Evolutionary conservation across 345 rosid species (phyloP), one percentile per base, ranked within the genome.

Genomic region (Turnera subulata): DNA sequence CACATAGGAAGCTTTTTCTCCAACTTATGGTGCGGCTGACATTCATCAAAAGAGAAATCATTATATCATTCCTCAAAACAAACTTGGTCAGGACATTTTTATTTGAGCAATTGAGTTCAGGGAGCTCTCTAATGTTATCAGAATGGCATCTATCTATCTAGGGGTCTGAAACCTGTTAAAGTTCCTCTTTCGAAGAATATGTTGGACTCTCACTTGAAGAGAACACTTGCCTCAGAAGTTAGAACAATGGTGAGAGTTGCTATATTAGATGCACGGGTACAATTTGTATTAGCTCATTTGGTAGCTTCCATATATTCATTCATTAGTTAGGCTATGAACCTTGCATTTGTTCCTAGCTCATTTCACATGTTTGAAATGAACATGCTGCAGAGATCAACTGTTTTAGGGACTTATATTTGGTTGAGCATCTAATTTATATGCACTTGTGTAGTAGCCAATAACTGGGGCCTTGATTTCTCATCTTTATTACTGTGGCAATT

Each of bases 81-180:
- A 87, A 76, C 93, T 93, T 70, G 99, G 97, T 62, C 88, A 81
- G 72, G 99, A 93, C 67, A 85, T 93, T 65, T 89, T 79, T 71
- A 76, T 93, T 46, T 82, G 92, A 51, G 82, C 90, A 50, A 75
- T 79, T 16, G 90, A 89, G 72, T 73, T 66, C 56, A 68, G 72
- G 70, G 91, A 88, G 35, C 71, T 69, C 26, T 68, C 80, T 8
- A 79, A 84, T 65, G 63, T 82, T 42, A 71, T 73, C 59, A 83
- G 79, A 73, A 83, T 93, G 96, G 89, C 96, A 61, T n/a, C n/a
- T n/a, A n/a, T n/a, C n/a, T n/a, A n/a, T 88, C 97, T 70, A 97
- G 99, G 62, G 91, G 85, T 80, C 65, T 59, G 65, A 87, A 77
- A 75, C 84, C 91, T 53, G 68, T 93, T 46, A 89, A 85, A 73